Evolutionary conservation across 1,284 basidiomycete species (phyloP), one percentile per base, ranked within the genome.

Genomic region (Cryptococcus sp.): DNA sequence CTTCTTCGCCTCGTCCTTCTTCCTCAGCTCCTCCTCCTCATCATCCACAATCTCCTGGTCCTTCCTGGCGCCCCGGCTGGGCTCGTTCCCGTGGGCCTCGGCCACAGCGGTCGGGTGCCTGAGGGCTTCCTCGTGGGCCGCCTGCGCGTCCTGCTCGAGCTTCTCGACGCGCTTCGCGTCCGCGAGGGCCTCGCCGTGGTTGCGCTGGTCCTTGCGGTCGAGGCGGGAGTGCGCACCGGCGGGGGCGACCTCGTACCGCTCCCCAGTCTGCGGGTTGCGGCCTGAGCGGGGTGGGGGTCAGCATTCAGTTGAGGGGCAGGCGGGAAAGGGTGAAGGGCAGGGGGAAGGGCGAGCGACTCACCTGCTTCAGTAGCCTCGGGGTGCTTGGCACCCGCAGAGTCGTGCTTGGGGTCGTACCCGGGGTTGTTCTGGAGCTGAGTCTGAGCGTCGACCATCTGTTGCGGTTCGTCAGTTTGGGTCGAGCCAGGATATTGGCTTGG

Each of bases 251-350:
- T 70, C 70, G 59, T 59, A 69, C 12, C 47, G 53, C 49, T 65
- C 52, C 16, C 68, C 68, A 47, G 69, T 72, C 46, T 69, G 61
- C 51, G 69, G 62, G 67, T 70, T 65, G 50, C 68, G 69, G 67
- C 46, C 15, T 43, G n/a, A 21, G 21, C 21, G 43, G 23, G 33
- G 15, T 21, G 37, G 45, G 3, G 53, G 44, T 35, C 39, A 15
- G 18, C 6, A n/a, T n/a, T n/a, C n/a, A n/a, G n/a, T n/a, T n/a
- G n/a, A n/a, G n/a, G n/a, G n/a, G n/a, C n/a, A n/a, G 38, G 47
- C 15, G 46, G 44, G 37, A 5, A 33, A 37, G 12, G 23, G 11
- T 20, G 38, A 33, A 38, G n/a, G 23, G 33, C 46, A 42, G 44
- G 40, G 8, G 42, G 38, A 16, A 46, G 24, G n/a, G 18, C 11